Base-by-base conservation (phyloP, 2,329 filamentous ascomycete genomes). In the Thelonectria olida region DNA sequence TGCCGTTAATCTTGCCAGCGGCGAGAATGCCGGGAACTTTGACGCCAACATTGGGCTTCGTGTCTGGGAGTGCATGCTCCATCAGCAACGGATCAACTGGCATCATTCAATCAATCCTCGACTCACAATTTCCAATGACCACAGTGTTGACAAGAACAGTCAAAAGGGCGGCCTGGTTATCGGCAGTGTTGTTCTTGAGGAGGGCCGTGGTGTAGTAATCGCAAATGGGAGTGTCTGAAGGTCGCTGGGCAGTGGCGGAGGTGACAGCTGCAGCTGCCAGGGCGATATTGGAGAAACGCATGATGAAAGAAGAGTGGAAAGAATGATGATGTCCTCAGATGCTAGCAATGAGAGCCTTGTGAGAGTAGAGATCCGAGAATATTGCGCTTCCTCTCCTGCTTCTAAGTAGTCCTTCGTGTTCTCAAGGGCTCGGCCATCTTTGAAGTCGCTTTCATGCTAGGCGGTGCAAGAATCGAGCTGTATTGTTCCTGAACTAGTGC, bases 171-270 rank as follows among this genome's bases (percentile, higher is more conserved):
- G 80, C 75, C 73, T 90, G 86, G 72, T 87, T 88, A 27, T 78
- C 80, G 17, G 84, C 83, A 36, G 82, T 88, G 77, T 88, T 89
- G 38, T 86, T 78, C 73, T 80, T 84, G 54, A 88, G 78, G 10
- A 88, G 73, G n/a, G 83, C 82, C 4, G 79, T 85, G 31, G 86
- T 88, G 75, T 89, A 89, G 75, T 88, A 87, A 76, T 89, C 86
- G 75, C 87, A 89, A 67, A 89, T 84, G 61, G 84, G 81, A 3
- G 72, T 79, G 67, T 84, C 79, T 12, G 72, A 51, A 3, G 83
- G 83, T 44, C 84, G 80, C 73, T 85, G 81, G 19, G 81, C 80
- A 49, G 62, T 69, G 27, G 58, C 67, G 9, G 62, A 58, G 5
- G 57, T 55, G 39, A 56, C 64, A 10, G 69, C 69, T 13, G 66